Percentiles rank a stretch among this genome's conserved stretches.
Evolutionary conservation across 192 early-diverging fungal species (phyloP).

Genomic region (Linnemannia schmuckeri): DNA sequence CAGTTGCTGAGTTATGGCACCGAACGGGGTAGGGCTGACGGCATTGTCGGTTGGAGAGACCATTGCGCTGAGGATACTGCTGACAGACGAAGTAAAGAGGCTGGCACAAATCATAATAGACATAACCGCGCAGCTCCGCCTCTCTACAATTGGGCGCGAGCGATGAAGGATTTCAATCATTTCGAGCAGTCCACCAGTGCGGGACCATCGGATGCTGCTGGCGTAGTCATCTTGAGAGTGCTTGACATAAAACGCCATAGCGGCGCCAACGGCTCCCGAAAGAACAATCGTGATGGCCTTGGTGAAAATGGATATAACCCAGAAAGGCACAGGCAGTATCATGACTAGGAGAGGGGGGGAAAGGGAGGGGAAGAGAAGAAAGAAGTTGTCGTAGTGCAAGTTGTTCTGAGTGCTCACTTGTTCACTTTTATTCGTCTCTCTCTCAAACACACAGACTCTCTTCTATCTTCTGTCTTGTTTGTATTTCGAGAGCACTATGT

Average conservation of each 20-base stretch:
- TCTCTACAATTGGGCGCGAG: not conserved
- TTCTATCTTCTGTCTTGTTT: too few species aligned
- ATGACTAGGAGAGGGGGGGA: too few species aligned
- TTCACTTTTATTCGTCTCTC: too few species aligned
- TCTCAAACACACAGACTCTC: too few species aligned
- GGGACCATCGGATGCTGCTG: conserved; percentile 20
- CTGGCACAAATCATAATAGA: not conserved
- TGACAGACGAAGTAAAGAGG: not conserved
- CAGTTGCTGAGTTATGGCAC: too few species aligned
- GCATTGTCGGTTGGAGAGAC: too few species aligned
- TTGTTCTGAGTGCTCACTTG: too few species aligned
- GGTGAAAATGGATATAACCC: not conserved
- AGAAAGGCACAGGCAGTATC: not conserved
- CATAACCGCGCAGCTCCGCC: not conserved
- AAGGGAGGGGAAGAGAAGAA: too few species aligned
- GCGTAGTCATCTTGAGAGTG: not conserved
- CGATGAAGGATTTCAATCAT: not conserved
- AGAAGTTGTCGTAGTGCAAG: too few species aligned
- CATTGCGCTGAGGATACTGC: too few species aligned
- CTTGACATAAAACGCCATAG: not conserved
- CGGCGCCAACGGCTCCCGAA: conserved; percentile 6
- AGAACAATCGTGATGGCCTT: not conserved
- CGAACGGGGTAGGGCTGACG: too few species aligned
- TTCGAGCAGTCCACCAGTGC: conserved; percentile 9
- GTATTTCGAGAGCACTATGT: too few species aligned